Base-by-base conservation (phyloP, 2,329 filamentous ascomycete species). In the Cladophialophora exuberans region DNA sequence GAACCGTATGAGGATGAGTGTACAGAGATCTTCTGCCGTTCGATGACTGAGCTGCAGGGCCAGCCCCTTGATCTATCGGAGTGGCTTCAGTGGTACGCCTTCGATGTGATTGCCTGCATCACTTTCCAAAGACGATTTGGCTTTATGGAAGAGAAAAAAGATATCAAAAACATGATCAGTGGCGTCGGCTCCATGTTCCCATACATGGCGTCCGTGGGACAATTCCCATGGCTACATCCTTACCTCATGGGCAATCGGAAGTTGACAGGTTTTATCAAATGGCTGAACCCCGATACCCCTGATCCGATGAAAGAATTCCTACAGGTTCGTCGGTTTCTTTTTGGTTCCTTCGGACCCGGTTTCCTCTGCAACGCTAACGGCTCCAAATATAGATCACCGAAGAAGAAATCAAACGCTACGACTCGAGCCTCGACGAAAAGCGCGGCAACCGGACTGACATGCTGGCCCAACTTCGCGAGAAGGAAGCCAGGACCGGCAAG, bases 61-160 rank as follows among this genome's bases (percentile, higher is more conserved):
- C 42, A 53, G 26, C 30, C 52, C 6, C 18, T 57, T 30, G 56
- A 64, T 38, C 28, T 62, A 17, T 43, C 44, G 2, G 25, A 28
- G 20, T 91, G 88, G 88, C 73, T 92, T 53, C 88, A 92, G 66
- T 91, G 85, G 67, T 91, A 88, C 62, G 88, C 89, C 0, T 91
- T 91, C 64, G 88, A 92, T 65, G 87, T 90, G 10, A 90, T 60
- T n/a, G 45, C 45, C 4, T 22, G 28, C 13, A 50, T 60, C 28
- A 58, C 57, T 2, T 60, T 60, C 72, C 84, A 82, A 68, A 88
- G 88, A 67, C 79, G 86, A 0, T 80, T 90, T 51, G 88, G 88
- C 0, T 91, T 91, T 60, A 72, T 92, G 1, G 87, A 92, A 69
- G 79, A 82, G 66, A 85, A 89, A 47, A 79, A 84, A 65, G 88